Percentiles rank a stretch among this genome's conserved stretches.
phyloP scores from a whole-genome alignment of 164 flowering plant genomes.

The Saururus chinensis region DNA sequence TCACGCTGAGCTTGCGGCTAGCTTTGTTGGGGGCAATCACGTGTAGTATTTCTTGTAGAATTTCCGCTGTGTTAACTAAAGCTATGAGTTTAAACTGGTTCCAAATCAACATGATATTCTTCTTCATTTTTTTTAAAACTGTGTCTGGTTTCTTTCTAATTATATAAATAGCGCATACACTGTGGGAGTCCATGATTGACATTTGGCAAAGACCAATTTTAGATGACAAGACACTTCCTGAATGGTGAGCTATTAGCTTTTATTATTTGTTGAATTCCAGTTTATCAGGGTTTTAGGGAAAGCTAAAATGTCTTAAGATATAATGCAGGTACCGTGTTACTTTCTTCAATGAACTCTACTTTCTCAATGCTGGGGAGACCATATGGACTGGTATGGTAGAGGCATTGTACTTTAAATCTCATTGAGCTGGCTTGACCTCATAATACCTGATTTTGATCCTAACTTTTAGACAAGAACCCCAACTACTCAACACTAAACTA shows the following conservation, averaged over 20 bases:
- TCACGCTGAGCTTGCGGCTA: no score
- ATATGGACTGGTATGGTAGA: conserved; percentile 81
- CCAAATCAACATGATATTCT: neutral
- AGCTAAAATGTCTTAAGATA: neutral
- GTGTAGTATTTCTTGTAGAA: no score
- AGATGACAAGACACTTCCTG: conserved; percentile 74
- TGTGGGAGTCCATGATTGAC: conserved; percentile 82
- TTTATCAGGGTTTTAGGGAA: neutral
- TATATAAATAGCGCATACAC: conserved; percentile 39
- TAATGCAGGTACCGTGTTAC: conserved; percentile 65
- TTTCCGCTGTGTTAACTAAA: neutral
- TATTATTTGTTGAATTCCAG: neutral
- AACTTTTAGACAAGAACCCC: no score
- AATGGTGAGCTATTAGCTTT: conserved; percentile 45
- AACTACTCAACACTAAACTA: no score
- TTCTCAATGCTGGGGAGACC: conserved; percentile 81
- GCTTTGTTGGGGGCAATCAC: no score
- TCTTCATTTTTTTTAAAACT: neutral
- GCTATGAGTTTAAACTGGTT: neutral
- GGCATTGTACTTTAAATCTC: no score
- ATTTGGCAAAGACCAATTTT: conserved; percentile 83
- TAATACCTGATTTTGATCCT: no score
- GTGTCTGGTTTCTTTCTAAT: neutral
- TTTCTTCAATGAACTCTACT: conserved; percentile 89
- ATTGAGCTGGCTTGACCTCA: no score